Evolutionary conservation across 768 basidiomycete genomes (phyloP), one percentile per base, ranked within the genome.

Genomic region (Naganishia onofrii): DNA sequence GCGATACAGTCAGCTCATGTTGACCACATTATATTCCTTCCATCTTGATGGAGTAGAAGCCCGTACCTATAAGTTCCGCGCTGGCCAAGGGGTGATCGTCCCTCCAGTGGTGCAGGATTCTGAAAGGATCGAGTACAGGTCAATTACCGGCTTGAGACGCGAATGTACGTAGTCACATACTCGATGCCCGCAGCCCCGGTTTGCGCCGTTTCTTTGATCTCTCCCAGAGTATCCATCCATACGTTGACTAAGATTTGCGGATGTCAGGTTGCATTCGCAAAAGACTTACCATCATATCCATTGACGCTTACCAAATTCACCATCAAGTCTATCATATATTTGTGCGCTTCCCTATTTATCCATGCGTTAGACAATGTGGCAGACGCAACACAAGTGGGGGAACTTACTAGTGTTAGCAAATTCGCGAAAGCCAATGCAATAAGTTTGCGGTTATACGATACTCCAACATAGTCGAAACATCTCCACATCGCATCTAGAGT

Each of bases 381-480:
- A 28, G 23, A 19, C 2, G 17, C 7, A 12, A 15, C 7, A 32
- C n/a, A 17, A 46, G 10, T n/a, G 8, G 2, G 29, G 51, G 34
- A 3, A 56, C 60, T 42, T 28, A 70, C 64, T 73, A 79, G 31
- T 56, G 76, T 75, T 38, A 80, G 66, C 36, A 80, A 54, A 13
- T 70, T 68, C 17, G 74, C 79, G 26, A 76, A 76, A n/a, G 75
- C 79, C 76, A 80, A 78, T 0, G 78, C 79, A 19, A 80, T 75
- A 7, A 75, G 74, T 69, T 79, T 80, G 44, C 78, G 70, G 60
- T 72, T 71, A n/a, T 76, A 66, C 4, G 78, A 72, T 34, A 76
- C 79, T 7, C 72, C 76, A 5, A 78, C 76, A 72, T 80, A 80
- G 66, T 80, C 79, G 66, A 79, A 80, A 42, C 77, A 77, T 55